Conservation (phyloP, 306 rosid genomes). For the Citrullus colocynthis region DNA sequence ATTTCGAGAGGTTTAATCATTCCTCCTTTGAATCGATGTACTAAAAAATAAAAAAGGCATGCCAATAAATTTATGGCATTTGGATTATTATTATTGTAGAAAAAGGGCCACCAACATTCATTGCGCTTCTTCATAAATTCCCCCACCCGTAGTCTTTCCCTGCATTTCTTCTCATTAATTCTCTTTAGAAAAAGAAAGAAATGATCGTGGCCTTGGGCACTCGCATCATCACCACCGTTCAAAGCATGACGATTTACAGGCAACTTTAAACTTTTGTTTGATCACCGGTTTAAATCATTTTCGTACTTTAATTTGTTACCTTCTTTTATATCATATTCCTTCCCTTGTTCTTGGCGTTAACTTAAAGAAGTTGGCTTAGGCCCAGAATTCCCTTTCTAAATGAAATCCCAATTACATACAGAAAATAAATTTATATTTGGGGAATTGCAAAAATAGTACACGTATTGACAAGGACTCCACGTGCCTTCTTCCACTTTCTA, state of each 20-base stretch:
- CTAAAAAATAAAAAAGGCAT: neutral
- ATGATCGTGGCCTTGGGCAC: neutral
- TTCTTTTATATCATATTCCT: neutral
- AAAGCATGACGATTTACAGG: neutral
- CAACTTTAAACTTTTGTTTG: neutral
- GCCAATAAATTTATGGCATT: neutral
- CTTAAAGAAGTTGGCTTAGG: neutral
- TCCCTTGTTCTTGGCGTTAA: neutral
- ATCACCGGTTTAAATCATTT: neutral
- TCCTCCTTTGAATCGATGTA: too few species aligned
- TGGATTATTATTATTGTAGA: neutral
- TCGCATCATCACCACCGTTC: slow-evolving; percentile 2
- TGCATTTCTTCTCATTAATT: neutral
- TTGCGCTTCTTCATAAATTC: neutral
- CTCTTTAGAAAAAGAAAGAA: neutral
- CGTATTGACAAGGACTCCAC: neutral
- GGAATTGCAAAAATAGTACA: neutral
- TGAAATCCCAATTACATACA: neutral
- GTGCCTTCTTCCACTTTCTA: neutral
- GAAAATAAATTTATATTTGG: neutral
- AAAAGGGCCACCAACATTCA: neutral
- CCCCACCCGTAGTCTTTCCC: neutral
- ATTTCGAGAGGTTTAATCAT: too few species aligned
- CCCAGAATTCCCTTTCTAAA: neutral
- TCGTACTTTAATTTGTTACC: neutral